Evolutionary conservation across 1,284 basidiomycete species (phyloP), one percentile per base, ranked within the genome.

Genomic region (Ustilago vetiveriae): DNA sequence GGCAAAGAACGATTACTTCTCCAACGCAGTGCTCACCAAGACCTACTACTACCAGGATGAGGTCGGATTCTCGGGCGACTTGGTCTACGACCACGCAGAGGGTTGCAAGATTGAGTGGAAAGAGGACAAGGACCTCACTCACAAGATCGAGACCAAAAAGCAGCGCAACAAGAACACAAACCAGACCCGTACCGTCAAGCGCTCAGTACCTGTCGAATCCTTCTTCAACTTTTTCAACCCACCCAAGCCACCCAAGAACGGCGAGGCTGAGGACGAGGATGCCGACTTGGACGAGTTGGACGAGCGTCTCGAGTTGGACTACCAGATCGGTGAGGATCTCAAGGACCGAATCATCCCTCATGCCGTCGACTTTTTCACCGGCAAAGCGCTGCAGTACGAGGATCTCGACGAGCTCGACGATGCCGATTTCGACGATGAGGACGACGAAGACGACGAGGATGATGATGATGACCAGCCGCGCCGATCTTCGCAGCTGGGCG

Each of bases 141-240:
- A 94, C 85, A 92, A 92, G 85, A 90, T 93, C 76, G 95, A 98
- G 86, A 94, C 97, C 83, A 97, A 97, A 88, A 98, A 97, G 87
- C 95, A 98, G 85, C 87, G 94, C 78, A 98, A 98, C 86, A 98
- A 98, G 75, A 81, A 82, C 75, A 82, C 80, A 41, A 82, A 82
- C 76, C 79, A 82, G 74, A 81, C 79, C 16, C 72, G 80, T 27
- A 81, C 79, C 32, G 79, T 82, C 55, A 82, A 82, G 74, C 72
- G 80, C 26, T 74, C 78, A 23, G 80, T 82, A 10, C 80, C 80
- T 21, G 75, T 75, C 54, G 79, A 81, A 46, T 79, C 76, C 19
- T 81, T 82, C 76, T 82, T 82, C 75, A 81, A 82, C 79, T 82
- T 82, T 51, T 82, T 82, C 71, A 70, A 77, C 40, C 80, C 79